Evolutionary conservation across 495 filamentous ascomycete species (phyloP).

Genomic region (Penicillium canescens): DNA sequence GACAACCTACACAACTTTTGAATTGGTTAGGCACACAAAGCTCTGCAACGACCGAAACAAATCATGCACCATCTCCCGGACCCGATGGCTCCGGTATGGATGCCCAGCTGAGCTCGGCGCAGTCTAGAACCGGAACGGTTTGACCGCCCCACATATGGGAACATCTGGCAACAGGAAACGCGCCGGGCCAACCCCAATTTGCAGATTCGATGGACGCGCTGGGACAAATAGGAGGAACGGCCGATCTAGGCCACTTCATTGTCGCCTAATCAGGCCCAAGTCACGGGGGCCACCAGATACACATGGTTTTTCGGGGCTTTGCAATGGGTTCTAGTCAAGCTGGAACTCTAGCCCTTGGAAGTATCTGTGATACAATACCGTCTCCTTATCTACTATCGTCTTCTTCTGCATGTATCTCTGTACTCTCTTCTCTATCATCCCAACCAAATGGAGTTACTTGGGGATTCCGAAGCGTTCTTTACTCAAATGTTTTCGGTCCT

Average conservation of each 20-base stretch:
- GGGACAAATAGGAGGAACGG: not conserved
- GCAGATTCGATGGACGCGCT: not conserved
- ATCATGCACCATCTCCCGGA: constrained; percentile 5
- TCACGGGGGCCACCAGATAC: not conserved
- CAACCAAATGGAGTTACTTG: constrained; percentile 2
- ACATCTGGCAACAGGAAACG: not conserved
- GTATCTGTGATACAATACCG: not conserved
- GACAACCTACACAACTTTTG: not conserved
- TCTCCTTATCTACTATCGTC: not conserved
- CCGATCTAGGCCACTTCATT: not conserved
- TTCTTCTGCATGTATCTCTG: constrained; percentile 5
- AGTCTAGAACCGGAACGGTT: not conserved
- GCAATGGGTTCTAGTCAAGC: not conserved
- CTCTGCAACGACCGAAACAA: not conserved
- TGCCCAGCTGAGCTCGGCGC: constrained; percentile 2
- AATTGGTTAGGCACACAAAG: not conserved
- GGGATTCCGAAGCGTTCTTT: not conserved
- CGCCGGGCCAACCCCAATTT: not conserved
- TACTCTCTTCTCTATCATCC: constrained; percentile 4
- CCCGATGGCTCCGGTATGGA: constrained; percentile 1
- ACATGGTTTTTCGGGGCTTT: not conserved
- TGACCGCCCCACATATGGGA: constrained; percentile 1
- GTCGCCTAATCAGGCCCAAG: not conserved
- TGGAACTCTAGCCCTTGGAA: not conserved
- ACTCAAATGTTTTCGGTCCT: not conserved